phyloP scores from a whole-genome alignment of 805 yeast species.

The Teunomyces barrocoloradensis region DNA sequence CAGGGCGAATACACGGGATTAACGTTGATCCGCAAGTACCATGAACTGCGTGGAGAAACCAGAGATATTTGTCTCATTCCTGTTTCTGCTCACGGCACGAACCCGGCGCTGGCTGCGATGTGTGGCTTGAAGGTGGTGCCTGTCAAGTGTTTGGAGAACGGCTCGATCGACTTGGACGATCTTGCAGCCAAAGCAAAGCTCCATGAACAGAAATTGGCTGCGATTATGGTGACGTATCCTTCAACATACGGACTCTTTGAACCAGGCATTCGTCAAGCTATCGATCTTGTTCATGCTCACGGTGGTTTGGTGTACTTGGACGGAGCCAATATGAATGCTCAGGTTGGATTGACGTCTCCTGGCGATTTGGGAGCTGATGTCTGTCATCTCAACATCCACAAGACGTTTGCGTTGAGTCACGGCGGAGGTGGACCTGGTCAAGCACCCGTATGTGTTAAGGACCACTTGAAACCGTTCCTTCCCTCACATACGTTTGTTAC shows the following conservation, averaged over 20 bases:
- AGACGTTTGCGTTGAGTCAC: conserved; percentile 96
- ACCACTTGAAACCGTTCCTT: conserved; percentile 74
- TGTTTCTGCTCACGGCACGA: conserved; percentile 97
- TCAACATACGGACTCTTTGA: conserved; percentile 96
- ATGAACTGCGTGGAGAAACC: conserved; percentile 65
- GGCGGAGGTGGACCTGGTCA: conserved; percentile 99
- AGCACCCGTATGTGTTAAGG: conserved; percentile 93
- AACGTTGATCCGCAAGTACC: conserved; percentile 77
- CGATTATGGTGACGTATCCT: conserved; percentile 96
- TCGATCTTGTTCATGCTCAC: conserved; percentile 74
- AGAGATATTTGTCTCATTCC: conserved; percentile 93
- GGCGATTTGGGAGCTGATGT: conserved; percentile 98
- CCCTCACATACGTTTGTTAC: conserved; percentile 70
- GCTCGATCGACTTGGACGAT: conserved; percentile 82
- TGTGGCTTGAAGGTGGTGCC: conserved; percentile 92
- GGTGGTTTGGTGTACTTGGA: conserved; percentile 98
- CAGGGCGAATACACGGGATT: conserved; percentile 97
- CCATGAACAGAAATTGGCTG: conserved; percentile 71
- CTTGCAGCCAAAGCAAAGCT: conserved; percentile 68
- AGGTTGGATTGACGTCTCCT: conserved; percentile 94
- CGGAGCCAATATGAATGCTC: conserved; percentile 99
- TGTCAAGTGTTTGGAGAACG: conserved; percentile 80
- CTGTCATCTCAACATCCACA: conserved; percentile 94
- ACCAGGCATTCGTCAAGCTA: conserved; percentile 82
- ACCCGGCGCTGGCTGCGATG: conserved; percentile 98